Conservation (phyloP, 2,329 filamentous ascomycete genomes). For the Nemania serpens region DNA sequence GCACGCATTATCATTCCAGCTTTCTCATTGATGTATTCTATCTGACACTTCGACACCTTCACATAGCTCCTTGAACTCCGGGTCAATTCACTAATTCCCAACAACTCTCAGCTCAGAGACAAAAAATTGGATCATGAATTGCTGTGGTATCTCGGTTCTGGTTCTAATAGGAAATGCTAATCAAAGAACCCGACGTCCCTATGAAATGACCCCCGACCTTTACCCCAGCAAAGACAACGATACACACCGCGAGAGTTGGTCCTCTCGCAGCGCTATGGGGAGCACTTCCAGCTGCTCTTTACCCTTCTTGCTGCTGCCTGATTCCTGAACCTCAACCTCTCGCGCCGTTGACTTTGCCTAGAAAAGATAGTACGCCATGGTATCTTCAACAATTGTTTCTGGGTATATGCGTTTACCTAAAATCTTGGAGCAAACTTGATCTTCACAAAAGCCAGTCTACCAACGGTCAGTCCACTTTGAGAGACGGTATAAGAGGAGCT, state of each 20-base stretch:
- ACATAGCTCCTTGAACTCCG: too few species aligned
- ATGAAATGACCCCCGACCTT: slow-evolving; percentile 16
- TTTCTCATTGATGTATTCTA: too few species aligned
- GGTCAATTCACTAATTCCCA: background rate
- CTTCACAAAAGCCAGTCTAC: slow-evolving; percentile 3
- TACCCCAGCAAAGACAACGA: slow-evolving; percentile 11
- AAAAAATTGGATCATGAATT: slow-evolving; percentile 17
- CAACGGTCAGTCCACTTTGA: slow-evolving; percentile 18
- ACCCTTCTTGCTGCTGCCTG: background rate
- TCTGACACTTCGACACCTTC: too few species aligned
- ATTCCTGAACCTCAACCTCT: background rate
- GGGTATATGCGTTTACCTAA: slow-evolving; percentile 14
- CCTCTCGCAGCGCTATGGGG: background rate
- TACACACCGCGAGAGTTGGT: slow-evolving; percentile 17
- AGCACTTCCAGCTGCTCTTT: background rate
- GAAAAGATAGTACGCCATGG: background rate
- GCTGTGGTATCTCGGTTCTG: slow-evolving; percentile 21
- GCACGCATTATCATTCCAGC: too few species aligned
- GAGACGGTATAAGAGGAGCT: slow-evolving; percentile 2
- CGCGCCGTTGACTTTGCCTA: background rate
- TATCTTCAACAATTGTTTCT: background rate
- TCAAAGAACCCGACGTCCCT: slow-evolving; percentile 23
- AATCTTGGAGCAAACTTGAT: slow-evolving; percentile 9
- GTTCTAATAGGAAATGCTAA: slow-evolving; percentile 19
- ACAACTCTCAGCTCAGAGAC: background rate